Conservation (phyloP, 2,329 filamentous ascomycete species). For the Cordyceps militaris region DNA sequence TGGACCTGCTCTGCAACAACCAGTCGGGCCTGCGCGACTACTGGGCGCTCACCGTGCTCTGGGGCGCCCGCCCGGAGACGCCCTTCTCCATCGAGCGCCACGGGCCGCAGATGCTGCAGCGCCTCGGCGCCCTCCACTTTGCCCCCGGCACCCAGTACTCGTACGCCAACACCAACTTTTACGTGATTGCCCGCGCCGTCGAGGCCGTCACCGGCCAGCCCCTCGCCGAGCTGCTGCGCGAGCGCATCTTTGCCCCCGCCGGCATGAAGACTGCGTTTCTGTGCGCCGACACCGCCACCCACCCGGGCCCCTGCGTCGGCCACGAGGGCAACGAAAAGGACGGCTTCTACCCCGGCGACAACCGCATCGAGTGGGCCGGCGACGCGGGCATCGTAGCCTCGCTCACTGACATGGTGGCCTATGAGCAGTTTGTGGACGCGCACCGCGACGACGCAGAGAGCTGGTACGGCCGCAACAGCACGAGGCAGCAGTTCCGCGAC, state of each 20-base stretch:
- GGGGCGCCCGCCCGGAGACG: conserved; percentile 33
- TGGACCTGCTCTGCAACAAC: conserved; percentile 33
- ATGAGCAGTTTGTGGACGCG: conserved; percentile 33
- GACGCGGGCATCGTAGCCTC: conserved; percentile 38
- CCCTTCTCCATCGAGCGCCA: conserved; percentile 30
- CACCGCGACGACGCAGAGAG: conserved; percentile 24
- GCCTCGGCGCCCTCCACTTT: conserved; percentile 33
- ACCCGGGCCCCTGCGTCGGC: conserved; percentile 35
- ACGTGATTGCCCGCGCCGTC: conserved; percentile 29
- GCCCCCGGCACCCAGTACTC: conserved; percentile 34
- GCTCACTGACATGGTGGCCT: conserved; percentile 38
- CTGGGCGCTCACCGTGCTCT: conserved; percentile 36
- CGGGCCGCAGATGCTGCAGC: conserved; percentile 22
- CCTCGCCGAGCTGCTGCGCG: conserved; percentile 27
- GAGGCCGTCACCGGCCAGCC: conserved; percentile 30
- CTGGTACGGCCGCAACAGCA: conserved; percentile 22
- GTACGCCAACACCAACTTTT: conserved; percentile 39
- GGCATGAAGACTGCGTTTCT: conserved; percentile 35
- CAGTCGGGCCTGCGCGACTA: conserved; percentile 39
- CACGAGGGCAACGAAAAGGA: conserved; percentile 34
- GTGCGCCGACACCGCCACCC: conserved; percentile 28
- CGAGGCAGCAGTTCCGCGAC: conserved; percentile 23
- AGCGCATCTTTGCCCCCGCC: conserved; percentile 33
- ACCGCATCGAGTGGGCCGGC: conserved; percentile 39
- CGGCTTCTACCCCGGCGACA: conserved; percentile 30